phyloP scores from a whole-genome alignment of 805 yeast genomes.

The Candida cerambycidarum region DNA sequence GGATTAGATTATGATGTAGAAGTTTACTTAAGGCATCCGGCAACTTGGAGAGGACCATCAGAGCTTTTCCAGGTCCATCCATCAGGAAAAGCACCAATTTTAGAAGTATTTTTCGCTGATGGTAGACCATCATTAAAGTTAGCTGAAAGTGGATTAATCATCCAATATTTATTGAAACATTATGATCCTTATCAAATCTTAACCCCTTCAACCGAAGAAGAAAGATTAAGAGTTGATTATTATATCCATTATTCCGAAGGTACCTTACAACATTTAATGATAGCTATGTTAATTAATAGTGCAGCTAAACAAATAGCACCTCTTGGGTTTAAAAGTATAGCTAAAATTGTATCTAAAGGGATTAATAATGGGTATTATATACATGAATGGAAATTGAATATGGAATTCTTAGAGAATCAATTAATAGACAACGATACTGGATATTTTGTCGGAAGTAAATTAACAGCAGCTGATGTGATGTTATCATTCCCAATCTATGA shows the following conservation, averaged over 20 bases:
- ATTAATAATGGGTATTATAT: conserved; percentile 49
- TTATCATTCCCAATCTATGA: conserved; percentile 38
- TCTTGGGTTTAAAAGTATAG: conserved; percentile 45
- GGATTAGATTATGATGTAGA: conserved; percentile 54
- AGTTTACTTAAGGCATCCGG: conserved; percentile 49
- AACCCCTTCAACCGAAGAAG: conserved; percentile 31
- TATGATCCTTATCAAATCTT: conserved; percentile 33
- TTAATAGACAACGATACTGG: conserved; percentile 29
- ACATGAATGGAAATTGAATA: conserved; percentile 43
- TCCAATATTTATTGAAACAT: conserved; percentile 35
- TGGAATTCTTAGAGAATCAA: conserved; percentile 29
- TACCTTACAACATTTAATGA: conserved; percentile 52
- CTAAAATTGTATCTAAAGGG: conserved; percentile 42
- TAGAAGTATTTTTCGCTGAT: conserved; percentile 43
- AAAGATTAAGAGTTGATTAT: conserved; percentile 48
- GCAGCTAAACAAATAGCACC: conserved; percentile 47
- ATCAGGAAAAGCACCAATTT: conserved; percentile 61
- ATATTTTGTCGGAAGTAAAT: conserved; percentile 36
- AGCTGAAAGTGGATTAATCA: conserved; percentile 39
- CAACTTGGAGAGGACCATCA: conserved; percentile 44
- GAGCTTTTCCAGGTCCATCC: conserved; percentile 56
- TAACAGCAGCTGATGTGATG: conserved; percentile 40
- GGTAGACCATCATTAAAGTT: conserved; percentile 33
- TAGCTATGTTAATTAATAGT: conserved; percentile 38
- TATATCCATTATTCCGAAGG: conserved; percentile 62